Evolutionary conservation across 2,329 filamentous ascomycete genomes (phyloP), one percentile per base, ranked within the genome.

Genomic region (Pyrenophora teres): DNA sequence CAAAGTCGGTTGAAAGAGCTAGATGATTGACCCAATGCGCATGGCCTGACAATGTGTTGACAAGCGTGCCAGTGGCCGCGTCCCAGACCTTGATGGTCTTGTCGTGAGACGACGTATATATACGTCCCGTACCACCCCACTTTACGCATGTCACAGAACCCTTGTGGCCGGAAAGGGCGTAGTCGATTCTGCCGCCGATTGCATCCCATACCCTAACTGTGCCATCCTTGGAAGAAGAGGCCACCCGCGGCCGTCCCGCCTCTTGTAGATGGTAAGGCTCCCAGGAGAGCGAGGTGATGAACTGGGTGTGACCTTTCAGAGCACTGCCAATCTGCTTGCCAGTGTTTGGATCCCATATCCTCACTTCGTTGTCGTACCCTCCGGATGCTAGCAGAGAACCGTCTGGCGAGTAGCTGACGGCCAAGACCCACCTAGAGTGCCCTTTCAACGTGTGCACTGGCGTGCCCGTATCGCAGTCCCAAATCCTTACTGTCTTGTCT

Each of bases 21-120:
- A 99, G 83, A 68, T 97, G 91, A 70, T 99, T 99, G 25, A 99
- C 90, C 85, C 93, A 96, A 71, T 97, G 94, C 0, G 89, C 90
- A 70, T 99, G 95, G 1, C 88, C 81, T 16, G 83, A 85, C 7
- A 97, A 78, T 0, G 88, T 92, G 71, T 94, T 89, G 46, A 91
- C 79, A 18, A 97, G 78, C 2, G 87, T 91, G 25, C 93, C 94
- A 57, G 88, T 86, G 33, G 82, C 81, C 0, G 89, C 84, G 66
- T 94, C 87, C 92, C 93, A 99, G 4, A 97, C 85, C 63, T 93
- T 92, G 62, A 97, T 85, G 1, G 88, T 93, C 79, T 95, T 95
- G 77, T 97, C 93, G 70, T 96, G 92, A 30, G 90, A 95, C 16
- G 72, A 67, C 1, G 74, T 76, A 61, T 76, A 76, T 27, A 76